Percentiles rank a stretch among this genome's conserved stretches.
These are phyloP conservation scores for Debaryomycetaceae sp. DNA, from an alignment of 1,139 yeast genomes.

Conservation along the genomic window DNA sequence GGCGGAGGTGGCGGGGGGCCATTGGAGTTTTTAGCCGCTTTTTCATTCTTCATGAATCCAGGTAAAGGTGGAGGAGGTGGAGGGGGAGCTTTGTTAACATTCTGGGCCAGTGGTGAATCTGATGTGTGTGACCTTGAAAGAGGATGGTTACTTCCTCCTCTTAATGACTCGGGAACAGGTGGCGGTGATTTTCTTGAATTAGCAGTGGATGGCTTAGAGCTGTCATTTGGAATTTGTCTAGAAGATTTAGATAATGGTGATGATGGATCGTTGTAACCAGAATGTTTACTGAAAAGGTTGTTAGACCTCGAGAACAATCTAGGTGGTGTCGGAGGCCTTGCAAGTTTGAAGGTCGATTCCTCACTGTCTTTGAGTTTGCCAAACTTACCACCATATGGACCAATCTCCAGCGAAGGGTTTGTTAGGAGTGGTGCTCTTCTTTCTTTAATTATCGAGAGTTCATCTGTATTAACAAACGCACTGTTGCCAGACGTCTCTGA, in stretches of 20 bases:
- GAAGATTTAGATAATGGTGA: neutral
- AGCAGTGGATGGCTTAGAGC: neutral
- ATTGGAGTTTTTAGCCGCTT: constrained; percentile 12
- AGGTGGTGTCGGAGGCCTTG: constrained; percentile 1
- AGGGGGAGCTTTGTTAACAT: constrained; percentile 12
- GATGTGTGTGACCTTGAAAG: neutral
- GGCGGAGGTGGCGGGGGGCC: constrained; percentile 25
- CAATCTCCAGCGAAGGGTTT: neutral
- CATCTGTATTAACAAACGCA: neutral
- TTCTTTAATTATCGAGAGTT: neutral
- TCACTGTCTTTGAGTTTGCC: neutral
- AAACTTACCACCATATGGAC: neutral
- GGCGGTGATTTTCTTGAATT: constrained; percentile 7
- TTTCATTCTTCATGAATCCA: constrained; percentile 1
- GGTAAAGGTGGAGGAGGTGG: constrained; percentile 20
- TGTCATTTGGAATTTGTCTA: neutral
- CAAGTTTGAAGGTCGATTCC: neutral
- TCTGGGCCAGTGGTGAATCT: neutral
- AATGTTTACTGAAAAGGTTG: too few relatives aligned
- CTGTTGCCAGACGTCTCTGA: neutral
- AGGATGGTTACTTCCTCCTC: neutral
- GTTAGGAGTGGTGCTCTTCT: neutral
- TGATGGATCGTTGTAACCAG: neutral
- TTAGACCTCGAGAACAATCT: neutral
- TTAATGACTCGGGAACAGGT: constrained; percentile 6